Evolutionary conservation across 2,329 filamentous ascomycete genomes (phyloP).

Genomic region (Sordariomycetes sp.): DNA sequence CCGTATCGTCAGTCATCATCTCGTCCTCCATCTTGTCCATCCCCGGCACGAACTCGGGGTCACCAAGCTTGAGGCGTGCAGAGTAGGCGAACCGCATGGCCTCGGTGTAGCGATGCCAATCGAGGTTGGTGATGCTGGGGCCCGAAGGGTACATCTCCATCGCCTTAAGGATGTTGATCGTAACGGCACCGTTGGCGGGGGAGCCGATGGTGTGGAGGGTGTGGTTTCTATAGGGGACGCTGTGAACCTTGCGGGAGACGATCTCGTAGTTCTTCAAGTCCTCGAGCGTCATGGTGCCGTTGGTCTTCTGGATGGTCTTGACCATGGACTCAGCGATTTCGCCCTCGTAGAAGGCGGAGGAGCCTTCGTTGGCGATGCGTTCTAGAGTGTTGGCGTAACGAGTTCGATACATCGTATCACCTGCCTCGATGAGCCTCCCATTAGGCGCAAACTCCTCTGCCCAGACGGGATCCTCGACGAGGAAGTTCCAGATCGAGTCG

Average conservation of each 20-base stretch:
- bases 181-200: constrained; percentile 71
- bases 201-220: constrained; percentile 61
- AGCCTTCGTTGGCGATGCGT: constrained; percentile 62
- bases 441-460: constrained; percentile 83
- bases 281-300: constrained; percentile 78
- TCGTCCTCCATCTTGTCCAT: constrained; percentile 54
- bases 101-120: constrained; percentile 76
- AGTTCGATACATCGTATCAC: constrained; percentile 71
- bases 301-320: constrained; percentile 52
- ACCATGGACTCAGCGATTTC: constrained; percentile 62
- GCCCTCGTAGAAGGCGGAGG: constrained; percentile 66
- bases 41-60: constrained; percentile 64
- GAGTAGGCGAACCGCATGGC: constrained; percentile 86
- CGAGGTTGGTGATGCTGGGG: no score
- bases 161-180: constrained; percentile 69
- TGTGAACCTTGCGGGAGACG: constrained; percentile 53
- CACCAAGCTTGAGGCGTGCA: constrained; percentile 67
- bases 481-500: constrained; percentile 46
- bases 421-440: constrained; percentile 55
- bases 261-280: constrained; percentile 69
- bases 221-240: constrained; percentile 60
- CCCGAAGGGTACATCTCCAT: no score
- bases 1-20: constrained; percentile 56
- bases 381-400: constrained; percentile 69
- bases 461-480: constrained; percentile 69